These are phyloP conservation scores for Xylariaceae sp. DNA, from an alignment of 2,329 filamentous ascomycete genomes.

Conservation along the genomic window DNA sequence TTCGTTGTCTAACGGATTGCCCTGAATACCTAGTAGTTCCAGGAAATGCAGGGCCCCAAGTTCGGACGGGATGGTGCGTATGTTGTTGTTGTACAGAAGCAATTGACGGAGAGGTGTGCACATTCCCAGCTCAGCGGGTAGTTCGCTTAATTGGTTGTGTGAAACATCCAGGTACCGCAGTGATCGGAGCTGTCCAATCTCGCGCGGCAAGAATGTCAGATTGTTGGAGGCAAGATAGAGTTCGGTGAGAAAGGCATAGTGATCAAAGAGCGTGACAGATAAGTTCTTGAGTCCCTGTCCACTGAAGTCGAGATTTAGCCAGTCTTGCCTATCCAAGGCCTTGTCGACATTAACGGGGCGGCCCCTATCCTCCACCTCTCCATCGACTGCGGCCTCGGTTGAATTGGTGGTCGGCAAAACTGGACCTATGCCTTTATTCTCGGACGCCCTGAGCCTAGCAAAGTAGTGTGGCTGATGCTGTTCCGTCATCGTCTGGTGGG, in stretches of 20 bases:
- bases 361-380: slow-evolving; percentile 59
- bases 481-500: slow-evolving; percentile 70
- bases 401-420: slow-evolving; percentile 54
- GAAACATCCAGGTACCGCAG: slow-evolving; percentile 86
- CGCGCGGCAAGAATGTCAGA: slow-evolving; percentile 74
- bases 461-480: slow-evolving; percentile 71
- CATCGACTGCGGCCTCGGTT: slow-evolving; percentile 54
- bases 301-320: slow-evolving; percentile 92
- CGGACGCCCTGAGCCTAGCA: slow-evolving; percentile 68
- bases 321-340: slow-evolving; percentile 74
- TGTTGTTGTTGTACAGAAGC: slow-evolving; percentile 86
- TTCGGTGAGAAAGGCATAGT: slow-evolving; percentile 85
- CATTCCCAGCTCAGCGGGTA: slow-evolving; percentile 95
- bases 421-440: slow-evolving; percentile 68
- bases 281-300: slow-evolving; percentile 92
- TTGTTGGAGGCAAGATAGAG: slow-evolving; percentile 95
- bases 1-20: slow-evolving; percentile 79
- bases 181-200: slow-evolving; percentile 80
- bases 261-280: slow-evolving; percentile 73
- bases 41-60: slow-evolving; percentile 86
- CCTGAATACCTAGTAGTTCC: slow-evolving; percentile 88
- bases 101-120: slow-evolving; percentile 88
- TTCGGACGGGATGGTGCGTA: slow-evolving; percentile 80
- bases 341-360: slow-evolving; percentile 68
- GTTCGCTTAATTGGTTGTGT: slow-evolving; percentile 77